Evolutionary conservation across 1,284 basidiomycete genomes (phyloP).

Genomic region (Moesziomyces sp.): DNA sequence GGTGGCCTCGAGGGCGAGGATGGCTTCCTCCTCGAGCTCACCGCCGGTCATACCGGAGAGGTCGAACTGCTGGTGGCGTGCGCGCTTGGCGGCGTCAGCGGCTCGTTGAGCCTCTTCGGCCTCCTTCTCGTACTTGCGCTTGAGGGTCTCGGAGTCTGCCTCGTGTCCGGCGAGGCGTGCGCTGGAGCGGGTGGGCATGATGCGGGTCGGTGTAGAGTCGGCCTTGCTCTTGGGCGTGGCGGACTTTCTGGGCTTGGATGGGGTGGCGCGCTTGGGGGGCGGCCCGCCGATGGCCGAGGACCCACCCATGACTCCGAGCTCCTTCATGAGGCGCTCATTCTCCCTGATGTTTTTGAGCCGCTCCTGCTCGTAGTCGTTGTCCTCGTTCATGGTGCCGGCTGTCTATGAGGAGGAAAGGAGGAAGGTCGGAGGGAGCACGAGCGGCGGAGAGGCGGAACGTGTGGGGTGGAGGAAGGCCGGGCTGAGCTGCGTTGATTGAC

Average conservation of each 20-base stretch:
- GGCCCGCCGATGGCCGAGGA: constrained; percentile 39
- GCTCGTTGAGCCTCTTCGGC: constrained; percentile 43
- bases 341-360: constrained; percentile 63
- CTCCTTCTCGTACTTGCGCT: constrained; percentile 54
- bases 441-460: too few species aligned
- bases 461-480: neutral
- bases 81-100: constrained; percentile 49
- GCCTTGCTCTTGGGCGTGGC: constrained; percentile 33
- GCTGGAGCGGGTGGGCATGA: constrained; percentile 47
- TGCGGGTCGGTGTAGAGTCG: constrained; percentile 19
- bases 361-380: constrained; percentile 58
- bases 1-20: constrained; percentile 32
- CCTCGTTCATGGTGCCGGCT: constrained; percentile 29
- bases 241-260: constrained; percentile 36
- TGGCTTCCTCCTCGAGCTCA: constrained; percentile 34
- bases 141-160: constrained; percentile 52
- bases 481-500: too few species aligned
- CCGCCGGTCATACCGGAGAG: constrained; percentile 43
- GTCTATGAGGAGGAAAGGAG: neutral
- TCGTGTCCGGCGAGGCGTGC: constrained; percentile 53
- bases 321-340: constrained; percentile 61
- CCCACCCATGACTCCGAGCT: constrained; percentile 58
- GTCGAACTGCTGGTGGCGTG: constrained; percentile 53
- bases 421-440: neutral
- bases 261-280: constrained; percentile 29